Percentiles rank a stretch among this genome's conserved stretches.
phyloP scores from a whole-genome alignment of 257 asterid species.

The Solanum pennellii region DNA sequence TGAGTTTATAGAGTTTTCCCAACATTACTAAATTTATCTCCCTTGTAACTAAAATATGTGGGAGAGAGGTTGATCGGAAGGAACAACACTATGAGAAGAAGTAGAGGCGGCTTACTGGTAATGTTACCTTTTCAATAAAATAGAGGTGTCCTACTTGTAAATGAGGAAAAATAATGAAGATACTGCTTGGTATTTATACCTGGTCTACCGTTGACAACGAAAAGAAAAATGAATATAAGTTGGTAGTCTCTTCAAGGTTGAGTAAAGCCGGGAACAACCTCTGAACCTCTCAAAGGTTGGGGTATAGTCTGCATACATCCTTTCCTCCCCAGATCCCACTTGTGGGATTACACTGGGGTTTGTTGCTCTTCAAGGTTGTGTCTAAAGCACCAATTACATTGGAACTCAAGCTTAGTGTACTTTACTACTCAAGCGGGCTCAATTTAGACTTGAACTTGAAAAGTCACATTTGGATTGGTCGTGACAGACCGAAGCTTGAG shows the following conservation, averaged over 20 bases:
- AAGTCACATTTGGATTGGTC: not conserved
- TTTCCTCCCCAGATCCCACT: not conserved
- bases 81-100: not conserved
- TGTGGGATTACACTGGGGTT: not conserved
- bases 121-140: not conserved
- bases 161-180: not conserved
- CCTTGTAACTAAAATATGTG: not conserved
- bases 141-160: not conserved
- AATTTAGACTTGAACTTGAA: not conserved
- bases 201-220: not conserved
- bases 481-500: not conserved
- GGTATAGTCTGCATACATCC: not conserved
- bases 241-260: not conserved
- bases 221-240: not conserved
- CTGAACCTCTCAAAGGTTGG: not conserved
- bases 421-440: not conserved
- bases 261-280: not conserved
- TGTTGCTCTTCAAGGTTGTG: not conserved
- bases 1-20: not conserved
- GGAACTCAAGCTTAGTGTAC: not conserved
- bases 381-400: not conserved
- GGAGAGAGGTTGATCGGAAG: not conserved
- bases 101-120: not conserved
- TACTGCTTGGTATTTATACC: not conserved
- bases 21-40: not conserved